Conservation (phyloP, 2,329 filamentous ascomycete species). For the Aaosphaeria arxii region DNA sequence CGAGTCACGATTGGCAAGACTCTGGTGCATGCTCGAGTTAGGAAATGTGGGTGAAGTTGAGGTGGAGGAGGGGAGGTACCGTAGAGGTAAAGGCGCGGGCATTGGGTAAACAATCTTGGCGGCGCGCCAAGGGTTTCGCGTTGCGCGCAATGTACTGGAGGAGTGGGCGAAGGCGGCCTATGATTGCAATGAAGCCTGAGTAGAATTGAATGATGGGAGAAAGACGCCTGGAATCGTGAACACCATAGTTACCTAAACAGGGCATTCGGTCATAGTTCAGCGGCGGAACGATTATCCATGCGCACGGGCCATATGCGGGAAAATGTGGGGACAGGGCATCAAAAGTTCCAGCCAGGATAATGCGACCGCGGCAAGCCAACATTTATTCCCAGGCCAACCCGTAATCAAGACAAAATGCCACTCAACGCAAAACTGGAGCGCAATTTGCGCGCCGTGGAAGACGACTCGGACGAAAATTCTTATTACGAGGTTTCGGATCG, state of each 20-base stretch:
- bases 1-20: neutral
- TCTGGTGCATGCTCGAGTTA: neutral
- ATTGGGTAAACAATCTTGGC: too few species aligned
- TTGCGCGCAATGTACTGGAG: too few species aligned
- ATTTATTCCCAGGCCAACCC: neutral
- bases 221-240: too few species aligned
- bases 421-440: conserved; percentile 35
- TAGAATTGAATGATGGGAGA: too few species aligned
- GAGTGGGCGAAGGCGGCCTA: too few species aligned
- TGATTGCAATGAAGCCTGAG: too few species aligned
- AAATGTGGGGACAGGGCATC: neutral
- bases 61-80: too few species aligned
- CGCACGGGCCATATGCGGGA: neutral
- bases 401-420: conserved; percentile 17
- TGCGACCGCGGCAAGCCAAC: neutral
- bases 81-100: too few species aligned
- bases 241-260: too few species aligned
- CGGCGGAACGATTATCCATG: too few species aligned
- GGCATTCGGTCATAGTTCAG: too few species aligned
- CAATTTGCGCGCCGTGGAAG: conserved; percentile 33
- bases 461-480: conserved; percentile 35
- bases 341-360: neutral
- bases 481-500: conserved; percentile 40
- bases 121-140: too few species aligned
- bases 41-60: neutral